These are phyloP conservation scores for Ophiocytium majus DNA, from an alignment of 352 stramenopile genomes.

Conservation along the genomic window DNA sequence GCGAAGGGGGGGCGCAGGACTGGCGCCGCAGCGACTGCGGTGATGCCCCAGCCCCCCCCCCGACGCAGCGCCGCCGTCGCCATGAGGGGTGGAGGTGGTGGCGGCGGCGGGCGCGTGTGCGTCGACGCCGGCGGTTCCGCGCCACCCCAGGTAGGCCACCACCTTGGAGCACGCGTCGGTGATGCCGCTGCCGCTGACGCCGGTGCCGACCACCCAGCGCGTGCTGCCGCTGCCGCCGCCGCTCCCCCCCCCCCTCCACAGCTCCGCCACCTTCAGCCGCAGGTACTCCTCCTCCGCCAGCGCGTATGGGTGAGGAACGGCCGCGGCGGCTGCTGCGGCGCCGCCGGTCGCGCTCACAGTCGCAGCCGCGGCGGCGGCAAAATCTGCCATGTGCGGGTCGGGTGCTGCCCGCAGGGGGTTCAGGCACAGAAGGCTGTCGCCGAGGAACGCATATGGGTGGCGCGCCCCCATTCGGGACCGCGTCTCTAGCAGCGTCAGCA, in stretches of 20 bases:
- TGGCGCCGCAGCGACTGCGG: too few species aligned
- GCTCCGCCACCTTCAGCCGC: neutral
- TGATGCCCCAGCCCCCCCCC: too few species aligned
- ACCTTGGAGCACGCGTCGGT: neutral
- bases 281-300: slow-evolving; percentile 22
- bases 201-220: neutral
- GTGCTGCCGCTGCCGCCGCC: neutral
- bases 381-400: neutral
- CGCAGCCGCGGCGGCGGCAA: neutral
- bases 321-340: neutral
- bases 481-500: neutral
- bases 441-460: neutral
- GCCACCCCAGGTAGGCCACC: slow-evolving; percentile 7
- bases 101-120: neutral
- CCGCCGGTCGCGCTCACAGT: neutral
- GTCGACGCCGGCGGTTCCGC: neutral
- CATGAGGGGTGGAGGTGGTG: neutral
- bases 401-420: neutral
- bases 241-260: too few species aligned
- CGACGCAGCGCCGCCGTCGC: too few species aligned
- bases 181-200: slow-evolving; percentile 18
- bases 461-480: neutral
- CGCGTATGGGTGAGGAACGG: neutral
- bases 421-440: neutral
- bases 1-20: too few species aligned